These are phyloP conservation scores for Ambrosia artemisiifolia DNA, from an alignment of 129 eudicot species.

Conservation along the genomic window DNA sequence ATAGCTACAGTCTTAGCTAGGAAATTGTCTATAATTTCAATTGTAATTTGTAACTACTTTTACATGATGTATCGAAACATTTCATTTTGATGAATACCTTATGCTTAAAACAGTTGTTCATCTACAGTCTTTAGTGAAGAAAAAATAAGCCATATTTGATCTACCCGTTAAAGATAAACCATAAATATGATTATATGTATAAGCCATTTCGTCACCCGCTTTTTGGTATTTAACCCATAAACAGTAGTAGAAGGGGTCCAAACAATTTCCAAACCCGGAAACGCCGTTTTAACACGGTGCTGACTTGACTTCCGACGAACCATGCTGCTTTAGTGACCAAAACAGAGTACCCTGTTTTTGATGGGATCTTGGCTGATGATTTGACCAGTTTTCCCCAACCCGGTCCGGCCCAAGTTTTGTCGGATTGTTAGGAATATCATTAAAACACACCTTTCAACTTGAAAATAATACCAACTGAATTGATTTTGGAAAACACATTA, in stretches of 20 bases:
- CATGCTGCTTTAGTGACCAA: slow-evolving; percentile 36
- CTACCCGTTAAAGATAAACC: slow-evolving; percentile 29
- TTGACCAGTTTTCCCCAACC: slow-evolving; percentile 37
- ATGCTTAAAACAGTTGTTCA: too few relatives aligned
- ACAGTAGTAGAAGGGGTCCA: slow-evolving; percentile 53
- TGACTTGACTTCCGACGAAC: slow-evolving; percentile 24
- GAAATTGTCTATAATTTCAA: too few relatives aligned
- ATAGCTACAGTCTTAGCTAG: too few relatives aligned
- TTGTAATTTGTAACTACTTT: too few relatives aligned
- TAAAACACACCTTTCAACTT: too few relatives aligned
- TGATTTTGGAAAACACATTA: too few relatives aligned
- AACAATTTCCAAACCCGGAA: slow-evolving; percentile 26
- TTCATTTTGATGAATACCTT: too few relatives aligned
- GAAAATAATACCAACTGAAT: too few relatives aligned
- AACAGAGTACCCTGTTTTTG: slow-evolving; percentile 24
- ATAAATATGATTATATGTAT: slow-evolving; percentile 39
- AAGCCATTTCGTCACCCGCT: slow-evolving; percentile 47
- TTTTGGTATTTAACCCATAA: slow-evolving; percentile 44
- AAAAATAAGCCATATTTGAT: slow-evolving; percentile 48
- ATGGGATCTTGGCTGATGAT: slow-evolving; percentile 36
- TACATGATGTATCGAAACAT: too few relatives aligned
- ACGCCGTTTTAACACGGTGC: slow-evolving; percentile 24
- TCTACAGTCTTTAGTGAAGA: slow-evolving; percentile 45
- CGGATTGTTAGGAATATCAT: too few relatives aligned
- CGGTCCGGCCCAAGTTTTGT: slow-evolving; percentile 11